These are phyloP conservation scores for Pachysandra terminalis DNA, from an alignment of 164 flowering plant species.

Conservation along the genomic window DNA sequence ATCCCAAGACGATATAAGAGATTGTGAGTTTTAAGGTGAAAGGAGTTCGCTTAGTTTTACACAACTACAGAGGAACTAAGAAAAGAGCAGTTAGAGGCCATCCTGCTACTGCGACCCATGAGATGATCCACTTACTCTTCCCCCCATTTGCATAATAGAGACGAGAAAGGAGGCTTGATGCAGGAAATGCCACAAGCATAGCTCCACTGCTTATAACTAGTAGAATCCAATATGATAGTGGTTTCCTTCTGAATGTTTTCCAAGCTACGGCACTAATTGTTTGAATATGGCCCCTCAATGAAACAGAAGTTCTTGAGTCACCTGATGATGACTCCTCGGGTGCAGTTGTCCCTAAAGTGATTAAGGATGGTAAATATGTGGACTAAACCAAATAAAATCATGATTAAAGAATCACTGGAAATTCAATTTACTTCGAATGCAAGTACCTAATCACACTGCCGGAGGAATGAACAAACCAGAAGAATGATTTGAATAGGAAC, in stretches of 20 bases:
- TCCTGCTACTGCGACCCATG: constrained; percentile 94
- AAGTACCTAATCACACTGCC: background rate
- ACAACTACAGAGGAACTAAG: constrained; percentile 54
- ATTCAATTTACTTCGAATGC: background rate
- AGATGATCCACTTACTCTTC: constrained; percentile 87
- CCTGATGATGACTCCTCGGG: constrained; percentile 10
- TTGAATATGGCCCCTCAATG: constrained; percentile 27
- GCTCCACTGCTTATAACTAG: constrained; percentile 51
- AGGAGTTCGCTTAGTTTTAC: constrained; percentile 49
- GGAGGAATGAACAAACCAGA: background rate
- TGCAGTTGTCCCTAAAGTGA: constrained; percentile 10
- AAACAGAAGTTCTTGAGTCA: constrained; percentile 6
- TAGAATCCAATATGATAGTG: constrained; percentile 71
- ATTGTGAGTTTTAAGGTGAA: constrained; percentile 45
- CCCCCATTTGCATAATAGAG: constrained; percentile 81
- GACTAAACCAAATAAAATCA: background rate
- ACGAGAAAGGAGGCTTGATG: constrained; percentile 82
- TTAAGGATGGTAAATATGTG: background rate
- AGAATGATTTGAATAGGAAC: background rate
- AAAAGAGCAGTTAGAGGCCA: constrained; percentile 74
- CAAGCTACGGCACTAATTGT: constrained; percentile 20
- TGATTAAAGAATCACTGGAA: background rate
- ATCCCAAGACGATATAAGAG: constrained; percentile 64
- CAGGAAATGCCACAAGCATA: constrained; percentile 92
- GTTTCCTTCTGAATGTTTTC: constrained; percentile 49